Percentiles rank a stretch among this genome's conserved stretches.
These are phyloP conservation scores for Fagopyrum homotropicum DNA, from an alignment of 148 eudicot genomes.

Conservation along the genomic window DNA sequence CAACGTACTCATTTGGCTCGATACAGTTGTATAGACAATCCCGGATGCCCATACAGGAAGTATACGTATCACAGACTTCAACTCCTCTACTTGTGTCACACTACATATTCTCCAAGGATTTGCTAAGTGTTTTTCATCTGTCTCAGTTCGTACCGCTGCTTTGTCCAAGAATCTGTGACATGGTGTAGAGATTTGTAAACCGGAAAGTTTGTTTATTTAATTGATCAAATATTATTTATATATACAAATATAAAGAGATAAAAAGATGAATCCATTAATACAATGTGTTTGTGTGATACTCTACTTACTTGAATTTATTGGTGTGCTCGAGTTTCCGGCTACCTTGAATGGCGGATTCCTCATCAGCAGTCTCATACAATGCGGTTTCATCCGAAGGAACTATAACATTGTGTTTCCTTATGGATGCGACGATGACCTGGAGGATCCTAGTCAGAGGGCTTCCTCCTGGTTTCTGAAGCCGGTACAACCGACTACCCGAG, in stretches of 20 bases:
- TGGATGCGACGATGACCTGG: conserved; percentile 11
- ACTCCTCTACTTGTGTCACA: conserved; percentile 17
- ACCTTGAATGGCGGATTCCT: conserved; percentile 10
- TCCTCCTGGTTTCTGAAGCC: conserved; percentile 16
- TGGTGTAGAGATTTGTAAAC: background rate
- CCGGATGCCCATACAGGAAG: conserved; percentile 16
- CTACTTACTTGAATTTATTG: conserved; percentile 7
- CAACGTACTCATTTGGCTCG: conserved; percentile 16
- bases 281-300: background rate
- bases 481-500: conserved; percentile 8
- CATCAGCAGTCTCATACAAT: conserved; percentile 14
- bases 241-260: no score
- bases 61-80: conserved; percentile 5
- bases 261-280: no score
- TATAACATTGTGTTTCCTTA: conserved; percentile 8
- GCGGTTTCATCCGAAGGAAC: conserved; percentile 7
- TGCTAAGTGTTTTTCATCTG: background rate
- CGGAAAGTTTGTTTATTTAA: no score
- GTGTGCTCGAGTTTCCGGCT: conserved; percentile 18
- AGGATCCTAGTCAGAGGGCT: conserved; percentile 10
- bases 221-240: no score
- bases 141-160: conserved; percentile 10
- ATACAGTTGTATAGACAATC: conserved; percentile 6
- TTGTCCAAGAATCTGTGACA: conserved; percentile 12
- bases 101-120: conserved; percentile 17